Evolutionary conservation across 2,329 filamentous ascomycete species (phyloP).

Genomic region (Byssothecium circinans): DNA sequence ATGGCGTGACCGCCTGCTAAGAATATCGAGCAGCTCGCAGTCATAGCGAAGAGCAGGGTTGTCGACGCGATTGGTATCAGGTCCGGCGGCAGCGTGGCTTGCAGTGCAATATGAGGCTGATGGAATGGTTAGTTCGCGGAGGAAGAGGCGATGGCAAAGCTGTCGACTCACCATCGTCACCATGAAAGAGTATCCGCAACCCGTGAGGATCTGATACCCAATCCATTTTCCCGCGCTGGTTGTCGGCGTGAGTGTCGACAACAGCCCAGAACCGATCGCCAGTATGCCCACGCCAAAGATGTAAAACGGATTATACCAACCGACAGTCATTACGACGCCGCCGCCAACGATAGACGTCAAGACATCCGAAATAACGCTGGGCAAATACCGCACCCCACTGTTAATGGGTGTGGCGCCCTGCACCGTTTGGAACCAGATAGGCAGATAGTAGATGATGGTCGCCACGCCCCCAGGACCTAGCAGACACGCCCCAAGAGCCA

Average conservation of each 20-base stretch:
- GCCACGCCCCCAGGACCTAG: slow-evolving; percentile 17
- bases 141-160: neutral
- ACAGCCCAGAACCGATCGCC: slow-evolving; percentile 40
- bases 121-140: slow-evolving; percentile 3
- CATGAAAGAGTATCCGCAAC: slow-evolving; percentile 3
- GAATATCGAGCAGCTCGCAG: slow-evolving; percentile 4
- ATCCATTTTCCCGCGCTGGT: slow-evolving; percentile 21
- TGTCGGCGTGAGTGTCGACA: slow-evolving; percentile 35
- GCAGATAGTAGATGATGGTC: slow-evolving; percentile 24
- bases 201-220: slow-evolving; percentile 15
- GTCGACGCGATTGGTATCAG: slow-evolving; percentile 1
- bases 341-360: neutral
- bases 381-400: slow-evolving; percentile 39
- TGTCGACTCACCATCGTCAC: slow-evolving; percentile 1
- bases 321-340: neutral
- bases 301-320: slow-evolving; percentile 4
- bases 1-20: slow-evolving; percentile 4
- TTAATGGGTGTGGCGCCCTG: slow-evolving; percentile 31
- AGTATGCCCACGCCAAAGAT: slow-evolving; percentile 23
- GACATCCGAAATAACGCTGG: slow-evolving; percentile 15
- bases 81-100: slow-evolving; percentile 2
- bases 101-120: slow-evolving; percentile 8
- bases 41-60: neutral
- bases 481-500: slow-evolving; percentile 28
- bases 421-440: slow-evolving; percentile 42